Conservation (phyloP, 2,329 filamentous ascomycete genomes). For the Xylariales sp. region DNA sequence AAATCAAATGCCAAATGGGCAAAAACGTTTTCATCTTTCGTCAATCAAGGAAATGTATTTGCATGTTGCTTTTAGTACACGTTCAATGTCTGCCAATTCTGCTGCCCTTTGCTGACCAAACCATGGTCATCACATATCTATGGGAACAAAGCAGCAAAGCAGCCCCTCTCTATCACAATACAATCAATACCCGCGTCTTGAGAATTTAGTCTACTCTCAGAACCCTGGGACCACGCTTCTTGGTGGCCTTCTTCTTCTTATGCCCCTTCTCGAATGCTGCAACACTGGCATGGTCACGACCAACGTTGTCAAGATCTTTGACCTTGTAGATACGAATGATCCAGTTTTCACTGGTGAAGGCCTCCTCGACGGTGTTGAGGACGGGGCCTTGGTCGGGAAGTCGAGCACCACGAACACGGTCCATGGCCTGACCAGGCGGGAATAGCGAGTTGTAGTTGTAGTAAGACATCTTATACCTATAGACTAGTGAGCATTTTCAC, state of each 20-base stretch:
- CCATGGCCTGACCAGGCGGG: slow-evolving; percentile 82
- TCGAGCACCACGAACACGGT: slow-evolving; percentile 78
- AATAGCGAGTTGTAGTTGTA: slow-evolving; percentile 95
- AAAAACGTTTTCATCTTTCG: too few relatives aligned
- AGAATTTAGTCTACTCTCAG: slow-evolving; percentile 64
- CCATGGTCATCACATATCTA: too few relatives aligned
- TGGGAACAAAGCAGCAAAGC: too few relatives aligned
- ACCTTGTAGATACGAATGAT: slow-evolving; percentile 99
- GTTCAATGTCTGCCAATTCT: slow-evolving; percentile 2
- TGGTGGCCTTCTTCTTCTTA: slow-evolving; percentile 76
- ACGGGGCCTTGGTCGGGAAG: slow-evolving; percentile 82
- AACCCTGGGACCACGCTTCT: slow-evolving; percentile 67
- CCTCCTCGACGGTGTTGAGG: slow-evolving; percentile 88
- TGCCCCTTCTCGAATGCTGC: slow-evolving; percentile 71
- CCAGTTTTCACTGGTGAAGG: slow-evolving; percentile 99
- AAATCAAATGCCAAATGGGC: too few relatives aligned
- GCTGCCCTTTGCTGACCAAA: too few relatives aligned
- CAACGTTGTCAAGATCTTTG: slow-evolving; percentile 96
- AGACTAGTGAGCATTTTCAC: too few relatives aligned
- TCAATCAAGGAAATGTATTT: slow-evolving; percentile 2
- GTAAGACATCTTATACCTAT: slow-evolving; percentile 99
- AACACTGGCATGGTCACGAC: slow-evolving; percentile 72
- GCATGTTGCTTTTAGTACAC: slow-evolving; percentile 6
- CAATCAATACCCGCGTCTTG: neutral
- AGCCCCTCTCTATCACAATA: too few relatives aligned